A percentile compares a stretch with the other conserved stretches of the same genome.
Evolutionary conservation across 2,329 filamentous ascomycete genomes (phyloP).

Genomic region (Aspergillus felis): DNA sequence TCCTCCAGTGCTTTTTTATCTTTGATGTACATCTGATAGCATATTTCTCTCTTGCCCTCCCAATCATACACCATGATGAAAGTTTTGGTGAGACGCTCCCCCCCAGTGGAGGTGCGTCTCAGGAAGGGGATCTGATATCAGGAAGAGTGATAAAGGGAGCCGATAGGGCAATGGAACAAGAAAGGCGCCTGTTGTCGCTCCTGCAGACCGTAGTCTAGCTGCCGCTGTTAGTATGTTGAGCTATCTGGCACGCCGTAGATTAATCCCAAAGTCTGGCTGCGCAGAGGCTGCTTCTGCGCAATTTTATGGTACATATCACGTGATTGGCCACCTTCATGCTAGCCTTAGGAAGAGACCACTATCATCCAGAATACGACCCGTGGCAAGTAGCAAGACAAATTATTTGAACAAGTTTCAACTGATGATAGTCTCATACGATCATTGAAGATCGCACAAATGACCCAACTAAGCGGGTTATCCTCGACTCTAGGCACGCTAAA

Average conservation of each 20-base stretch:
- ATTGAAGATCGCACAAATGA: neutral
- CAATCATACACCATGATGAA: slow-evolving; percentile 56
- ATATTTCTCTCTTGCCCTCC: slow-evolving; percentile 63
- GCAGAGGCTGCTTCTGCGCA: slow-evolving; percentile 22
- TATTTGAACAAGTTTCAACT: neutral
- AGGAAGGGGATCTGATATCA: slow-evolving; percentile 9
- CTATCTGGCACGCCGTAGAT: slow-evolving; percentile 16
- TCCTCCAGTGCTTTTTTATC: slow-evolving; percentile 70
- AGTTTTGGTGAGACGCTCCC: slow-evolving; percentile 16
- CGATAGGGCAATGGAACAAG: slow-evolving; percentile 15
- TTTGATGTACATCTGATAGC: slow-evolving; percentile 70
- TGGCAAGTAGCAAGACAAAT: neutral
- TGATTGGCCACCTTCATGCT: neutral
- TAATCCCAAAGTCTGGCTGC: slow-evolving; percentile 7
- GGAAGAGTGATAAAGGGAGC: neutral
- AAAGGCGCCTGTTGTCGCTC: slow-evolving; percentile 33
- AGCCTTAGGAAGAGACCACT: neutral
- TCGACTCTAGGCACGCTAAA: neutral
- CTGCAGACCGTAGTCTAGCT: slow-evolving; percentile 30
- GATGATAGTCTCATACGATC: neutral
- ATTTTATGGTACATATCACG: slow-evolving; percentile 2
- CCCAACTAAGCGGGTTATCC: neutral
- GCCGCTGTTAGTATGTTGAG: slow-evolving; percentile 5
- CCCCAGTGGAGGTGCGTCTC: slow-evolving; percentile 24
- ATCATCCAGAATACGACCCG: neutral